These are phyloP conservation scores for Aureobasidium sp. DNA, from an alignment of 2,329 filamentous ascomycete species.

Conservation along the genomic window DNA sequence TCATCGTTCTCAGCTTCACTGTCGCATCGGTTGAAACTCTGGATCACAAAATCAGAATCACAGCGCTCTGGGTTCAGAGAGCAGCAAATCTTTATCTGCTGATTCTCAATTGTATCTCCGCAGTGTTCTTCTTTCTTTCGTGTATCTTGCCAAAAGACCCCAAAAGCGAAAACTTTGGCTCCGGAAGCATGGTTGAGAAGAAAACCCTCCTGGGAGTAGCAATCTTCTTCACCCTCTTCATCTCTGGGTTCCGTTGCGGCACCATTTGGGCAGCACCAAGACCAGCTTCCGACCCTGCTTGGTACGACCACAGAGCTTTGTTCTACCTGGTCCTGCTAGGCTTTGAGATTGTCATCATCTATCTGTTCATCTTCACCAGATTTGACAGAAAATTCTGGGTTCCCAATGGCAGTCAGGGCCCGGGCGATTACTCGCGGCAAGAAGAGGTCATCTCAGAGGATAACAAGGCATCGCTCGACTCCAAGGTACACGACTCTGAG, in stretches of 20 bases:
- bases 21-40: constrained; percentile 27
- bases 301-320: constrained; percentile 26
- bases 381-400: constrained; percentile 27
- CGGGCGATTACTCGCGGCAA: constrained; percentile 9
- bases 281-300: constrained; percentile 24
- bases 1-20: constrained; percentile 25
- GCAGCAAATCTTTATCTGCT: constrained; percentile 13
- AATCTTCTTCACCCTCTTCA: constrained; percentile 20
- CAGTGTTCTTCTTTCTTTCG: constrained; percentile 23
- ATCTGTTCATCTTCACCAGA: constrained; percentile 22
- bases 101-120: neutral
- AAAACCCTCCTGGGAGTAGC: constrained; percentile 21
- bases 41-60: constrained; percentile 1
- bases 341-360: constrained; percentile 28
- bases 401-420: constrained; percentile 17
- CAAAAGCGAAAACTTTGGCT: constrained; percentile 19
- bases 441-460: too few relatives aligned
- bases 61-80: constrained; percentile 4
- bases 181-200: constrained; percentile 20
- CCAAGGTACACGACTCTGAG: too few relatives aligned
- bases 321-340: constrained; percentile 28
- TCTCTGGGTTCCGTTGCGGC: constrained; percentile 25
- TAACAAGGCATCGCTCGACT: too few relatives aligned
- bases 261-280: constrained; percentile 23
- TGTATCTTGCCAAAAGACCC: constrained; percentile 19